Evolutionary conservation across 768 basidiomycete species (phyloP).

Genomic region (Russula ochroleuca): DNA sequence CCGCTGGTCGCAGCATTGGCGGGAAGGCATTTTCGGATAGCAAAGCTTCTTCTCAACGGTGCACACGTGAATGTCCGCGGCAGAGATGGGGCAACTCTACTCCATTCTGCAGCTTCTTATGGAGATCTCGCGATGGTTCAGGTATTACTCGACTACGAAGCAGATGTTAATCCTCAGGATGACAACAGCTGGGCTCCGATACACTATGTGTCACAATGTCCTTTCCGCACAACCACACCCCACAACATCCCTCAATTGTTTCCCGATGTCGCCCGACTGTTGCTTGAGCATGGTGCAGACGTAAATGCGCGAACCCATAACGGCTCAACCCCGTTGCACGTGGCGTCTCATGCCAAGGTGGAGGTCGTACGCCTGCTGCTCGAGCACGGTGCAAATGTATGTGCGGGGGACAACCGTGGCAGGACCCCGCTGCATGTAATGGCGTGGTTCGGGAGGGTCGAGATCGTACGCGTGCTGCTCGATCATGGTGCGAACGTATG

Average conservation of each 20-base stretch:
- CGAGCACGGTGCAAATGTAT: neutral
- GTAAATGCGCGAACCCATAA: neutral
- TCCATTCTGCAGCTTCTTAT: too few species aligned
- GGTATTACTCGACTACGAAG: neutral
- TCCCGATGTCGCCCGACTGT: neutral
- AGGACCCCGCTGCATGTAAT: neutral
- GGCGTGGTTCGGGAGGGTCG: too few species aligned
- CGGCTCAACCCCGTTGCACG: neutral
- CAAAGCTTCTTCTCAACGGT: too few species aligned
- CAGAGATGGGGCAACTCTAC: too few species aligned
- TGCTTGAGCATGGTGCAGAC: conserved; percentile 1
- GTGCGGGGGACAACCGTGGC: neutral
- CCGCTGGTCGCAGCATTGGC: too few species aligned
- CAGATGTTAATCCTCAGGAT: neutral
- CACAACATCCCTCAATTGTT: neutral
- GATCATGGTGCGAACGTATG: too few species aligned
- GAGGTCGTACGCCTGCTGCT: neutral
- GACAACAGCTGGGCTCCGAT: neutral
- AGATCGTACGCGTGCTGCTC: too few species aligned
- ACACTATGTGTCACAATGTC: too few species aligned
- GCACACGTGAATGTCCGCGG: too few species aligned
- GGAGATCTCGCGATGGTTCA: too few species aligned
- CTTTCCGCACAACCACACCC: too few species aligned
- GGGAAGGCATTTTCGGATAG: too few species aligned
- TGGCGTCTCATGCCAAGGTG: neutral